A percentile compares a stretch with the other conserved stretches of the same genome.
Conservation (phyloP, 2,329 filamentous ascomycete species). For the Chalaropsis thielavioides region DNA sequence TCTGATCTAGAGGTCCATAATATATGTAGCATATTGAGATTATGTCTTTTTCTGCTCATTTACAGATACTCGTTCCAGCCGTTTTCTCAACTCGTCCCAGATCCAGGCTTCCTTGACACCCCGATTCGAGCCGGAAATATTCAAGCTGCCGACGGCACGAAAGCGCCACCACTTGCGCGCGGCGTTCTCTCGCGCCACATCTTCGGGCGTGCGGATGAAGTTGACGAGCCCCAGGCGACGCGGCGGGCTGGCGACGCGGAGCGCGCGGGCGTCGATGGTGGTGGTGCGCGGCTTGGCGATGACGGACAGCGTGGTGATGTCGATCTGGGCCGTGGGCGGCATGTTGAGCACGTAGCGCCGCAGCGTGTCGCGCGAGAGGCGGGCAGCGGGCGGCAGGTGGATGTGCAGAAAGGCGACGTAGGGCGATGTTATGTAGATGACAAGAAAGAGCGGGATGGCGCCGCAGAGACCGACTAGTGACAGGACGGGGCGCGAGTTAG, state of each 20-base stretch:
- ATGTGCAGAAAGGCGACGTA: constrained; percentile 62
- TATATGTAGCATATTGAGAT: background rate
- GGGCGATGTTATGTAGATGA: constrained; percentile 50
- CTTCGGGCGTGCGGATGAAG: constrained; percentile 24
- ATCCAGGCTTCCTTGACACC: constrained; percentile 26
- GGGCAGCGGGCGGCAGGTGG: constrained; percentile 50
- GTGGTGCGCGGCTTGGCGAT: constrained; percentile 41
- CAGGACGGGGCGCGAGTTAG: constrained; percentile 2
- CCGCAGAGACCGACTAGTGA: constrained; percentile 42
- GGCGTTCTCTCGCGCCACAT: constrained; percentile 25
- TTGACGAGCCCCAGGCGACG: constrained; percentile 30
- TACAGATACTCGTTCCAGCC: constrained; percentile 20
- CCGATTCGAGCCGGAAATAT: constrained; percentile 24
- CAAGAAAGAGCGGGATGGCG: constrained; percentile 48
- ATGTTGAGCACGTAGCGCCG: constrained; percentile 36
- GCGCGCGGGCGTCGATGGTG: constrained; percentile 28
- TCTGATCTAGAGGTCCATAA: background rate
- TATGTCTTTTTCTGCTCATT: constrained; percentile 9
- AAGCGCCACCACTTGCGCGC: constrained; percentile 29
- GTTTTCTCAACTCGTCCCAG: constrained; percentile 28
- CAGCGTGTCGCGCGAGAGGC: constrained; percentile 42
- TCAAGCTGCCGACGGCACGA: constrained; percentile 28
- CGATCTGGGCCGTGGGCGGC: constrained; percentile 33
- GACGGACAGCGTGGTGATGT: constrained; percentile 41
- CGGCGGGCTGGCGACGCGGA: constrained; percentile 22